Conservation (phyloP, 2,329 filamentous ascomycete species). For the Sodiomyces alkalinus region DNA sequence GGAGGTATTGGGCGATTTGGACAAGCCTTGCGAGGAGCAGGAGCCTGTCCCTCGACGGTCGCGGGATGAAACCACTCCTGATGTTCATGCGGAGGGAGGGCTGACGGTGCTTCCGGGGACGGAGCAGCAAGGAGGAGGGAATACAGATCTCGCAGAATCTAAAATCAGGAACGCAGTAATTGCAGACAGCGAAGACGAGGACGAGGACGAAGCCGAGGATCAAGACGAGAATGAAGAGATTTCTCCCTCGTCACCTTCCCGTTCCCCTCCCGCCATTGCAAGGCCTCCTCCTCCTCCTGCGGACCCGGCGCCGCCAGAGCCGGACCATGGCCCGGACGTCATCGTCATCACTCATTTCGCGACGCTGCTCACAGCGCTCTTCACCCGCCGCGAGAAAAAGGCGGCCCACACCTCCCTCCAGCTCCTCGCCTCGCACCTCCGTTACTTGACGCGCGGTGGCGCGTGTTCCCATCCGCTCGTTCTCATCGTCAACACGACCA, state of each 20-base stretch:
- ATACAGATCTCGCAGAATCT: slow-evolving; percentile 1
- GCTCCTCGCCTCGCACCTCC: slow-evolving; percentile 30
- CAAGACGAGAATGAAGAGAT: too few species aligned
- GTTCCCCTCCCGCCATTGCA: too few species aligned
- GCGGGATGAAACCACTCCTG: neutral
- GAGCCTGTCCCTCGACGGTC: too few species aligned
- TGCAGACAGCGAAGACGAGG: slow-evolving; percentile 25
- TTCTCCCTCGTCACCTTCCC: slow-evolving; percentile 7
- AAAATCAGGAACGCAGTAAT: slow-evolving; percentile 13
- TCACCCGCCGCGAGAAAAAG: slow-evolving; percentile 29
- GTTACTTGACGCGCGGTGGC: slow-evolving; percentile 25
- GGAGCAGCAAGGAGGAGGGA: neutral
- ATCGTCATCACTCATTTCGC: slow-evolving; percentile 42
- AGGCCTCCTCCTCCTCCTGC: slow-evolving; percentile 5
- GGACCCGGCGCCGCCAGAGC: slow-evolving; percentile 1
- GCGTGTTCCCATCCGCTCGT: slow-evolving; percentile 30
- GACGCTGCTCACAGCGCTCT: slow-evolving; percentile 33
- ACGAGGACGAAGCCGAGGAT: too few species aligned
- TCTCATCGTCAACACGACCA: slow-evolving; percentile 39
- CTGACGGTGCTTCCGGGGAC: neutral
- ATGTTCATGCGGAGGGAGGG: neutral
- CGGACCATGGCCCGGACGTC: slow-evolving; percentile 29
- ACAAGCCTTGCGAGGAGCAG: neutral
- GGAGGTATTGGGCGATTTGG: slow-evolving; percentile 38
- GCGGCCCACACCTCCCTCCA: slow-evolving; percentile 33